phyloP scores from a whole-genome alignment of 2,329 filamentous ascomycete genomes.

The Pseudogymnoascus verrucosus region DNA sequence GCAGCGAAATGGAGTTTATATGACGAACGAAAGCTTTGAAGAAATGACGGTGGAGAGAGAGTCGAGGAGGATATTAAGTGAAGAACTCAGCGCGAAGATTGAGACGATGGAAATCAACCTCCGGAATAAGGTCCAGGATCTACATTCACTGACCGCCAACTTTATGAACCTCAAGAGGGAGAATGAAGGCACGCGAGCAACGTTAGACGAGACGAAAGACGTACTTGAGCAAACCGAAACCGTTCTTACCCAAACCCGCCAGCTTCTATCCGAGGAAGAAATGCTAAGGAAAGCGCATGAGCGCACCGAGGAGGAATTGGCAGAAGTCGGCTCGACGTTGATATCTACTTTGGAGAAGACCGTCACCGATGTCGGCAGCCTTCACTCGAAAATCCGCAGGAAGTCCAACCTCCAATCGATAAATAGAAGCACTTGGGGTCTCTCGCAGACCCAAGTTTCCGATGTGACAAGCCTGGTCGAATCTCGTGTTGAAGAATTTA shows the following conservation, averaged over 20 bases:
- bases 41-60: constrained; percentile 89
- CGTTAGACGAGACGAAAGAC: constrained; percentile 71
- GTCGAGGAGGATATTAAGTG: constrained; percentile 79
- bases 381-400: constrained; percentile 79
- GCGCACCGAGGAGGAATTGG: constrained; percentile 71
- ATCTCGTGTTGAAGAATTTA: constrained; percentile 63
- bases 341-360: constrained; percentile 71
- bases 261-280: constrained; percentile 71
- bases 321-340: constrained; percentile 64
- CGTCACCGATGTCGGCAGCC: constrained; percentile 68
- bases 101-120: constrained; percentile 86
- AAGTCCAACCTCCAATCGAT: constrained; percentile 74
- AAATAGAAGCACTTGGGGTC: constrained; percentile 72
- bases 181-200: constrained; percentile 65
- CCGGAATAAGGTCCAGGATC: constrained; percentile 86
- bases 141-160: constrained; percentile 76
- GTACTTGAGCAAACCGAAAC: constrained; percentile 83
- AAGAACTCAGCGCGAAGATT: constrained; percentile 87
- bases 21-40: constrained; percentile 82
- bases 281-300: constrained; percentile 76
- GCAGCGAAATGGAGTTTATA: constrained; percentile 89
- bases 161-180: constrained; percentile 88
- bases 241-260: constrained; percentile 68
- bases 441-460: constrained; percentile 66
- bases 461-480: constrained; percentile 74